phyloP scores from a whole-genome alignment of 495 filamentous ascomycete species.

The Penicillium pulvis region DNA sequence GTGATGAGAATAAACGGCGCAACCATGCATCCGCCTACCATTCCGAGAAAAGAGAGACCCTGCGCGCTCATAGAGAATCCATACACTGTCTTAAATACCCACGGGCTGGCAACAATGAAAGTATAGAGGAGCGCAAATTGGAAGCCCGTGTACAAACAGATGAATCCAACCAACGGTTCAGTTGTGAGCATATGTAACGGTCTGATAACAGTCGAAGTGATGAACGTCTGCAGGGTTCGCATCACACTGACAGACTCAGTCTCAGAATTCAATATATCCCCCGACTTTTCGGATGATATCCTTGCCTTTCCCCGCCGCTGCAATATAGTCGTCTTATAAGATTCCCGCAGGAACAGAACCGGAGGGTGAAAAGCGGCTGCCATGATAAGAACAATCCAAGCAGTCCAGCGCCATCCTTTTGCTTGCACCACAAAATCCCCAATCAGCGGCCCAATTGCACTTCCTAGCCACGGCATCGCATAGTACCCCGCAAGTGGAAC shows the following conservation, averaged over 20 bases:
- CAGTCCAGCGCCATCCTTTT: slow-evolving; percentile 56
- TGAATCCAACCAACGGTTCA: slow-evolving; percentile 60
- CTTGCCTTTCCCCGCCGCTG: slow-evolving; percentile 38
- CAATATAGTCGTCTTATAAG: slow-evolving; percentile 53
- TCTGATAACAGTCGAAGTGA: slow-evolving; percentile 31
- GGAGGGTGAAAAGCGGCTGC: slow-evolving; percentile 26
- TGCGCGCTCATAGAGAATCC: slow-evolving; percentile 27
- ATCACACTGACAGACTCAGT: not conserved
- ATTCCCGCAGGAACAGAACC: slow-evolving; percentile 49
- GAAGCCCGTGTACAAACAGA: slow-evolving; percentile 41
- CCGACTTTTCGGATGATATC: not conserved
- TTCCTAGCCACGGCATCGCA: slow-evolving; percentile 56
- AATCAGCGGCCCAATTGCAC: slow-evolving; percentile 57
- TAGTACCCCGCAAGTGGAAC: slow-evolving; percentile 23
- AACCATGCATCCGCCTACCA: slow-evolving; percentile 13
- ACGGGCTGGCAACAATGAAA: slow-evolving; percentile 37
- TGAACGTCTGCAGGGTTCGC: slow-evolving; percentile 22
- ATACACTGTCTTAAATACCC: slow-evolving; percentile 38
- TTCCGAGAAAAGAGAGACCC: slow-evolving; percentile 26
- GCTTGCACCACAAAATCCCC: slow-evolving; percentile 60
- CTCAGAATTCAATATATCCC: not conserved
- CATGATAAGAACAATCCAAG: slow-evolving; percentile 49
- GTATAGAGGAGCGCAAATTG: slow-evolving; percentile 49
- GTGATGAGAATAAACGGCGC: slow-evolving; percentile 20
- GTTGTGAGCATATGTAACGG: slow-evolving; percentile 62